Percentiles rank a stretch among this genome's conserved stretches.
These are phyloP conservation scores for Pleurotus citrinopileatus DNA, from an alignment of 768 basidiomycete genomes.

Conservation along the genomic window DNA sequence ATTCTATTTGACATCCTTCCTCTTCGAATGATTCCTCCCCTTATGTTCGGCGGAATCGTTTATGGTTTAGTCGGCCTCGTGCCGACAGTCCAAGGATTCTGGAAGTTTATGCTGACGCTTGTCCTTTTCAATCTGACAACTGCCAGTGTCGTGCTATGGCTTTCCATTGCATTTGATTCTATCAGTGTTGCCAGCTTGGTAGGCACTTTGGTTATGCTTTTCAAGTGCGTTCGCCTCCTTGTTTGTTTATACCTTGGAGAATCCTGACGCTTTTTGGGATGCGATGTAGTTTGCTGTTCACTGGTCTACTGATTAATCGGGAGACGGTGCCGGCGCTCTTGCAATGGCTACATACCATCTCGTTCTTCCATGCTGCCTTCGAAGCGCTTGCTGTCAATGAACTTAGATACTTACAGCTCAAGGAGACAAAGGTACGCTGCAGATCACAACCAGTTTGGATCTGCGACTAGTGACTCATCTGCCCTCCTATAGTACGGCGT, in stretches of 20 bases:
- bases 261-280: conserved; percentile 4
- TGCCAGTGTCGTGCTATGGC: conserved; percentile 84
- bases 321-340: conserved; percentile 72
- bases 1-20: conserved; percentile 97
- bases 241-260: conserved; percentile 1
- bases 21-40: conserved; percentile 88
- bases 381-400: conserved; percentile 99
- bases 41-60: conserved; percentile 94
- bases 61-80: conserved; percentile 96
- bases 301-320: conserved; percentile 92
- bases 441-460: conserved; percentile 3
- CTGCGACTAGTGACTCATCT: background rate
- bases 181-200: conserved; percentile 88
- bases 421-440: conserved; percentile 75
- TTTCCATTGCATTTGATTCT: conserved; percentile 87
- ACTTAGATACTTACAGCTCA: conserved; percentile 87
- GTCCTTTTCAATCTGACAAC: conserved; percentile 97
- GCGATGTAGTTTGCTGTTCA: conserved; percentile 78
- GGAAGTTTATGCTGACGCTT: conserved; percentile 97
- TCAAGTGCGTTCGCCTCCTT: conserved; percentile 79
- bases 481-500: conserved; percentile 97
- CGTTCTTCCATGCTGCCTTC: conserved; percentile 99
- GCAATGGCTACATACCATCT: conserved; percentile 86
- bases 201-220: conserved; percentile 96
- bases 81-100: conserved; percentile 84